phyloP scores from a whole-genome alignment of 2,329 filamentous ascomycete species.

The Ophiostoma pallidulum region DNA sequence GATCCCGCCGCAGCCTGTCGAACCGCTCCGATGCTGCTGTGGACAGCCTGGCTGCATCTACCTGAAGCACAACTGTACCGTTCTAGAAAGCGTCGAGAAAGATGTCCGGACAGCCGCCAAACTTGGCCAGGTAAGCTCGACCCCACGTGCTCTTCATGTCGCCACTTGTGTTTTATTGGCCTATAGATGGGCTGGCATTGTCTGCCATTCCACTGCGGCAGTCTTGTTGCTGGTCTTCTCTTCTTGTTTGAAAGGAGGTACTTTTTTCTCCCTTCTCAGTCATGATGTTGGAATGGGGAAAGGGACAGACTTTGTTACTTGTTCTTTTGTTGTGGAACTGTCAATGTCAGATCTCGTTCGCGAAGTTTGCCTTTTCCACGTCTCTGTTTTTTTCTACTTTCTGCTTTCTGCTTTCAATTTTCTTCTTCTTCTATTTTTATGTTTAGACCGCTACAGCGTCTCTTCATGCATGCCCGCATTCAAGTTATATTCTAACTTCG shows the following conservation, averaged over 20 bases:
- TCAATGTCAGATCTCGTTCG: too few relatives aligned
- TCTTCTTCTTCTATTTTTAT: constrained; percentile 3
- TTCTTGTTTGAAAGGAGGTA: too few relatives aligned
- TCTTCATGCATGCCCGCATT: neutral
- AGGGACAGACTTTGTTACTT: too few relatives aligned
- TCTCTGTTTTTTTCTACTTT: neutral
- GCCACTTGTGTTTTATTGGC: constrained; percentile 17
- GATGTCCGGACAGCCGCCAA: constrained; percentile 80
- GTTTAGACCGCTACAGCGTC: too few relatives aligned
- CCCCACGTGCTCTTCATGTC: neutral
- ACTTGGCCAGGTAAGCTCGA: constrained; percentile 72
- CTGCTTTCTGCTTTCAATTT: constrained; percentile 6
- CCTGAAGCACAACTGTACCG: constrained; percentile 67
- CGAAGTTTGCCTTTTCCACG: too few relatives aligned
- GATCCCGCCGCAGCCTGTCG: constrained; percentile 20
- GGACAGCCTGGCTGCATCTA: constrained; percentile 70
- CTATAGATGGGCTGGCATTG: neutral
- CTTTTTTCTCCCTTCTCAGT: too few relatives aligned
- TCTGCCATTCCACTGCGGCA: neutral
- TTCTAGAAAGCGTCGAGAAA: constrained; percentile 73
- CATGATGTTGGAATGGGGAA: too few relatives aligned
- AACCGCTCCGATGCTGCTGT: constrained; percentile 65
- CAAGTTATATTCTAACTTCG: constrained; percentile 34
- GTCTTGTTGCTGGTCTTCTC: neutral
- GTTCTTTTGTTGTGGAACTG: neutral